phyloP scores from a whole-genome alignment of 2,329 filamentous ascomycete genomes.

The Diplocarpon mali region DNA sequence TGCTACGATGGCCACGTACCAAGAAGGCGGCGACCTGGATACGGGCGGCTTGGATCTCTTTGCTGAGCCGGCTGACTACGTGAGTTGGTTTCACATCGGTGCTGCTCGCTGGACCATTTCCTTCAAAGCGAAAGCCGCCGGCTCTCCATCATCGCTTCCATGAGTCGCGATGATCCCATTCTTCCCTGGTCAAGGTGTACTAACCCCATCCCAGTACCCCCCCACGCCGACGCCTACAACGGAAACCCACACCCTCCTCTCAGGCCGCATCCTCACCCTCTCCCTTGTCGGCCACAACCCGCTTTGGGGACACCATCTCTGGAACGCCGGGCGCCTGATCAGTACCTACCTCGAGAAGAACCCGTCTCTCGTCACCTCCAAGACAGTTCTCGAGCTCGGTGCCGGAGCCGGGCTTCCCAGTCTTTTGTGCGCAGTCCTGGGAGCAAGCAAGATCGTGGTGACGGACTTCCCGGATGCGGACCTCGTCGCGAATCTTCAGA shows the following conservation, averaged over 20 bases:
- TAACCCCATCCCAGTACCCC: constrained; percentile 38
- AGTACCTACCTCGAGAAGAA: constrained; percentile 67
- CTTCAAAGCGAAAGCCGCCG: no score
- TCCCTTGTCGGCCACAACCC: constrained; percentile 80
- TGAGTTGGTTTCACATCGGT: background rate
- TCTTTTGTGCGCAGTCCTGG: constrained; percentile 63
- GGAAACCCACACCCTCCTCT: constrained; percentile 58
- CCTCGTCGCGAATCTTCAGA: constrained; percentile 66
- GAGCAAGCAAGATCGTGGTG: constrained; percentile 61
- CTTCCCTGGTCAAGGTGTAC: no score
- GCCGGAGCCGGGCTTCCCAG: constrained; percentile 79
- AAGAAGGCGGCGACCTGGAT: constrained; percentile 9
- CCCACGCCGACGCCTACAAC: constrained; percentile 66
- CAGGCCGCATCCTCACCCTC: constrained; percentile 43
- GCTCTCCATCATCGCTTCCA: no score
- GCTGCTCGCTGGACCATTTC: background rate
- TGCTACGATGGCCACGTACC: background rate
- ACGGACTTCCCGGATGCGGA: constrained; percentile 85
- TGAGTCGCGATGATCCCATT: no score
- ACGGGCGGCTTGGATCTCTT: constrained; percentile 44
- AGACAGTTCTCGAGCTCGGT: constrained; percentile 77
- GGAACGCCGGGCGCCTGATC: constrained; percentile 78
- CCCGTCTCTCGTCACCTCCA: constrained; percentile 49
- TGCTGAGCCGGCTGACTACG: constrained; percentile 66
- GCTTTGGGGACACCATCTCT: constrained; percentile 80